Evolutionary conservation across 2,329 filamentous ascomycete species (phyloP), one percentile per base, ranked within the genome.

Genomic region (Penicillium digitatum): DNA sequence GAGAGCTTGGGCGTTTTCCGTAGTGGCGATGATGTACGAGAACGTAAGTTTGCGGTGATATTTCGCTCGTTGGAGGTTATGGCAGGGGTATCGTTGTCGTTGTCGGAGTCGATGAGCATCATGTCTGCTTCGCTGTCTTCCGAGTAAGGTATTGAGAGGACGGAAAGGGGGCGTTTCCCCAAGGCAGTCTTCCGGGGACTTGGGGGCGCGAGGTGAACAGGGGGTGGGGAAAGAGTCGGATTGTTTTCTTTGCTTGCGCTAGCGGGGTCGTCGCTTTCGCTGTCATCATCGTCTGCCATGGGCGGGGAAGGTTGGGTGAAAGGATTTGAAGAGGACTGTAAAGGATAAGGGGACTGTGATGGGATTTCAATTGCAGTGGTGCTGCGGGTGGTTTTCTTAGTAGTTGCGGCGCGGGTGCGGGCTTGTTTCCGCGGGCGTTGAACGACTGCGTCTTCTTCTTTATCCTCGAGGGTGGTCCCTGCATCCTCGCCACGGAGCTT

Each of bases 401-500:
- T 51, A 43, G 45, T 53, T 27, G 43, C 43, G 27, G 51, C 48
- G 45, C 52, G 56, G 27, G 53, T 43, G 34, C 55, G 55, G 27
- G 54, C 46, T 24, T 62, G 48, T 39, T 63, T 59, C 47, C 63
- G 52, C 18, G 60, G 40, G 29, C 54, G 35, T 32, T 66, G 56
- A 16, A 62, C 40, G 20, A 32, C 52, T 16, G 59, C 53, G 1
- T 64, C 63, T 6, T 67, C 60, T 22, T 69, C 62, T 43, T 54
- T 51, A 14, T 70, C 63, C 9, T 62, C 53, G 10, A 67, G 47
- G 11, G 58, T 54, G 6, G 66, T 61, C 10, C 63, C 61, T 58
- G 69, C 59, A 63, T 81, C 82, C 61, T 83, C 81, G 3, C 81
- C 81, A 48, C 80, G 69, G 55, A 71, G 72, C 66, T 81, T 83